A percentile compares a stretch with the other conserved stretches of the same genome.
phyloP scores from a whole-genome alignment of 1,284 basidiomycete genomes.

The Rhodotorula sp. region DNA sequence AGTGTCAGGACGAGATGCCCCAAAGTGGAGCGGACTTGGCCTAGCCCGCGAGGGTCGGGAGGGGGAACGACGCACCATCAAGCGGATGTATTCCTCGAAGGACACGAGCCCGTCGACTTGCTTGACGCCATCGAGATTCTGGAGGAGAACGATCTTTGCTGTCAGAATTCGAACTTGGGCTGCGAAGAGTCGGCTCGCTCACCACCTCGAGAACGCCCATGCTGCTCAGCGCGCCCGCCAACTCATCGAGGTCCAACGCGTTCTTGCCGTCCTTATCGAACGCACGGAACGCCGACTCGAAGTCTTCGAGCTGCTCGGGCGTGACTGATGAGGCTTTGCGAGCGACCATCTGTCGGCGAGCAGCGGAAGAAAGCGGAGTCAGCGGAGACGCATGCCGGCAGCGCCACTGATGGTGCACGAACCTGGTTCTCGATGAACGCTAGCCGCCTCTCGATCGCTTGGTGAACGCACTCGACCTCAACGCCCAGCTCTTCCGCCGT shows the following conservation, averaged over 20 bases:
- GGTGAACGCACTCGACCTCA: constrained; percentile 78
- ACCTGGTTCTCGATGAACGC: constrained; percentile 96
- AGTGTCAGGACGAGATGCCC: not conserved
- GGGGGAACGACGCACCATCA: constrained; percentile 61
- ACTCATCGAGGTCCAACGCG: constrained; percentile 77
- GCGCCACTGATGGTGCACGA: constrained; percentile 1
- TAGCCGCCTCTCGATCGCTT: constrained; percentile 82
- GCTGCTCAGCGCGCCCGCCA: constrained; percentile 88
- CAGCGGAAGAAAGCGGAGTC: constrained; percentile 16
- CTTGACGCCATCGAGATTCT: constrained; percentile 68
- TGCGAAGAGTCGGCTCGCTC: constrained; percentile 5
- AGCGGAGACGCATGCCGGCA: constrained; percentile 32
- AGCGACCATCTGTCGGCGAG: constrained; percentile 71
- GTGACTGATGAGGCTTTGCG: constrained; percentile 87
- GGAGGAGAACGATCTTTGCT: not conserved
- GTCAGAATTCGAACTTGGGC: constrained; percentile 68
- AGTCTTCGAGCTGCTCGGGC: constrained; percentile 93
- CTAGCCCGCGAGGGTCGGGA: no score
- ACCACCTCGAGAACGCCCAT: constrained; percentile 64
- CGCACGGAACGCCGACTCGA: constrained; percentile 94
- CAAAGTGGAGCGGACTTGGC: not conserved
- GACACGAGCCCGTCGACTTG: constrained; percentile 78
- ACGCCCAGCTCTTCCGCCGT: constrained; percentile 76
- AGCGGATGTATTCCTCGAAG: constrained; percentile 92
- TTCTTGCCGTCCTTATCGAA: constrained; percentile 93